Conservation (phyloP, 768 basidiomycete genomes). For the Psilocybe subaeruginosa region DNA sequence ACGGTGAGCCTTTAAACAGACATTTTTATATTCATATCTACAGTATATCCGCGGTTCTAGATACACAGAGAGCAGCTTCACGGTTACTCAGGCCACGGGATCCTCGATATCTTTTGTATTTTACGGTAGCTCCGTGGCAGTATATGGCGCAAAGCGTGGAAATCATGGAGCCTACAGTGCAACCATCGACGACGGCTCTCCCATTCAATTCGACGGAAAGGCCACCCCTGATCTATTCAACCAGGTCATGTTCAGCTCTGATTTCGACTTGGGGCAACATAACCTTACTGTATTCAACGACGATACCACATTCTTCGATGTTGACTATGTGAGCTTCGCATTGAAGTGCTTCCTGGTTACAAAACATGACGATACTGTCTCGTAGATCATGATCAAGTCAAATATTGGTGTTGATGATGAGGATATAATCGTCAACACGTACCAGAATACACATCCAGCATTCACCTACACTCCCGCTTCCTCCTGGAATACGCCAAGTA, state of each 20-base stretch:
- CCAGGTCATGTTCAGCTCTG: slow-evolving; percentile 16
- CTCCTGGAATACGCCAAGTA: slow-evolving; percentile 34
- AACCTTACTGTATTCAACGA: slow-evolving; percentile 19
- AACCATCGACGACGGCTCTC: slow-evolving; percentile 12
- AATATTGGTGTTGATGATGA: slow-evolving; percentile 21
- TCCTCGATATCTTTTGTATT: slow-evolving; percentile 32
- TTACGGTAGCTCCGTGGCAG: slow-evolving; percentile 31
- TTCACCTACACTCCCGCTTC: slow-evolving; percentile 37
- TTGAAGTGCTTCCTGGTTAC: not conserved
- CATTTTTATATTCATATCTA: not conserved
- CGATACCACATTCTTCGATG: slow-evolving; percentile 17
- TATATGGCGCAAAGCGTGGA: slow-evolving; percentile 21
- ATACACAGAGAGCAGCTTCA: slow-evolving; percentile 41
- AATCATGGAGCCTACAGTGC: slow-evolving; percentile 23
- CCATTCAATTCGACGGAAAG: slow-evolving; percentile 5
- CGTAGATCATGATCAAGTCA: slow-evolving; percentile 19
- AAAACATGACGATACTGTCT: not conserved
- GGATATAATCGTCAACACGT: slow-evolving; percentile 22
- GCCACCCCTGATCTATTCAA: slow-evolving; percentile 14
- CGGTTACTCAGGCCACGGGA: slow-evolving; percentile 28
- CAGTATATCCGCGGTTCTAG: slow-evolving; percentile 17
- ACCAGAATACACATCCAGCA: slow-evolving; percentile 35
- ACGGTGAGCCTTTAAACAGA: not conserved
- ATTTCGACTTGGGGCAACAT: slow-evolving; percentile 12
- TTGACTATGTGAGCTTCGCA: slow-evolving; percentile 20